Evolutionary conservation across 192 early-diverging fungal species (phyloP), one percentile per base, ranked within the genome.

Genomic region (Oehlia diaphana): DNA sequence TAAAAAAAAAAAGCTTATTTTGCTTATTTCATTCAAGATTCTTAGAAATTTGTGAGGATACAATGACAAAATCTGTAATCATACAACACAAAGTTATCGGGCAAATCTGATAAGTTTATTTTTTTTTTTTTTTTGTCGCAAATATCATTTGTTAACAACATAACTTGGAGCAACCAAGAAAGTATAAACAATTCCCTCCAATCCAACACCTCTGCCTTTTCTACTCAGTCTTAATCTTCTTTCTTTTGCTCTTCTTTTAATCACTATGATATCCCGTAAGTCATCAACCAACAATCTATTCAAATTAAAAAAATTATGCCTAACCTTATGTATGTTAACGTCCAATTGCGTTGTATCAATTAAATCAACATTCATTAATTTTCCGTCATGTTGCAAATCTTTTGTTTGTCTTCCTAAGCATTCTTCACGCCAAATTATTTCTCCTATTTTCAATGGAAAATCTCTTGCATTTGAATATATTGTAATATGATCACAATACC

Each of bases 101-200:
- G 35, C 35, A 37, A 37, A 37, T 37, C 35, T 37, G 4, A 4
- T 4, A 35, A 35, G 35, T 35, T 47, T 9, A 47, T 26, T 26
- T 26, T 0, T 31, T 47, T 9, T 7, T 58, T 4, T 58, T 1
- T 19, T 16, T 58, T 58, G 14, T 5, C 53, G 53, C 53, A 67
- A 7, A 70, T 70, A 10, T 74, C 19, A 85, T 63, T 85, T 85
- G 63, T 85, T 85, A 12, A 83, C 82, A 4, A 85, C 84, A 69
- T 83, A 85, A 50, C 84, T 85, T n/a, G 84, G 84, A 9, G 84
- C 84, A 23, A 82, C 82, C 10, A 85, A 72, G 42, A 85, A 85
- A 10, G 84, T 85, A 42, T 85, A 85, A 13, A 83, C 84, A 9
- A 81, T 73, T 4, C 84, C 80, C 21, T 85, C 80, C 68, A 75